Evolutionary conservation across 768 basidiomycete species (phyloP).

Genomic region (Pleurotus ostreatus): DNA sequence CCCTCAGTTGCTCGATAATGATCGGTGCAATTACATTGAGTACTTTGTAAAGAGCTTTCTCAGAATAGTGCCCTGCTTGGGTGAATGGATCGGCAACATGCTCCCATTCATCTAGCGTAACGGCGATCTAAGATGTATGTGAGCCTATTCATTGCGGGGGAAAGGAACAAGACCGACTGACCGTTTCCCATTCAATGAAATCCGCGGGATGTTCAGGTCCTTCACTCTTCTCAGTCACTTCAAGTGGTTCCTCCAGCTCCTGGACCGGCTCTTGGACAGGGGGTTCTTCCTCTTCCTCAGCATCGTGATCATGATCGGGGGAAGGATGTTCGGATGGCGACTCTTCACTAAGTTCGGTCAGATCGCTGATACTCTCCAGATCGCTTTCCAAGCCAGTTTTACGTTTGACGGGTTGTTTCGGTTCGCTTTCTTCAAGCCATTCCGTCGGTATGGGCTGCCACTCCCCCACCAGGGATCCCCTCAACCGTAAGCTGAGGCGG

Average conservation of each 20-base stretch:
- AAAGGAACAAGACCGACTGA: conserved; percentile 29
- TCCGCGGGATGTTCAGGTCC: conserved; percentile 32
- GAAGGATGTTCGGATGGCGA: conserved; percentile 10
- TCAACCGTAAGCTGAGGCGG: conserved; percentile 61
- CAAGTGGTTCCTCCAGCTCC: conserved; percentile 8
- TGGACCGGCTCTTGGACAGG: conserved; percentile 9
- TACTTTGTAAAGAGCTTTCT: conserved; percentile 72
- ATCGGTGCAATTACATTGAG: conserved; percentile 67
- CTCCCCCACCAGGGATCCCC: conserved; percentile 49
- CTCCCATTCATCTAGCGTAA: conserved; percentile 84
- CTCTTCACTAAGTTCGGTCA: conserved; percentile 70
- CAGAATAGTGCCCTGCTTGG: conserved; percentile 72
- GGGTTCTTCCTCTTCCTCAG: background rate
- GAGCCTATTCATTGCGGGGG: background rate
- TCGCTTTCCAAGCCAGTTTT: conserved; percentile 64
- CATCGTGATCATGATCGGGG: background rate
- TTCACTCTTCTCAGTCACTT: conserved; percentile 13
- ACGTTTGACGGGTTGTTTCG: background rate
- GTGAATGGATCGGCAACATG: conserved; percentile 71
- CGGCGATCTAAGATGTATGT: conserved; percentile 58
- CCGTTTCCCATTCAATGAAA: conserved; percentile 92
- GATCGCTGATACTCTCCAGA: conserved; percentile 60
- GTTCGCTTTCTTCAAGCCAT: conserved; percentile 41
- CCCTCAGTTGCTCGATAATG: conserved; percentile 66
- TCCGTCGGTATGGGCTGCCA: conserved; percentile 82